Percentiles rank a stretch among this genome's conserved stretches.
Conservation (phyloP, 2,329 filamentous ascomycete species). For the Cladophialophora carrionii region DNA sequence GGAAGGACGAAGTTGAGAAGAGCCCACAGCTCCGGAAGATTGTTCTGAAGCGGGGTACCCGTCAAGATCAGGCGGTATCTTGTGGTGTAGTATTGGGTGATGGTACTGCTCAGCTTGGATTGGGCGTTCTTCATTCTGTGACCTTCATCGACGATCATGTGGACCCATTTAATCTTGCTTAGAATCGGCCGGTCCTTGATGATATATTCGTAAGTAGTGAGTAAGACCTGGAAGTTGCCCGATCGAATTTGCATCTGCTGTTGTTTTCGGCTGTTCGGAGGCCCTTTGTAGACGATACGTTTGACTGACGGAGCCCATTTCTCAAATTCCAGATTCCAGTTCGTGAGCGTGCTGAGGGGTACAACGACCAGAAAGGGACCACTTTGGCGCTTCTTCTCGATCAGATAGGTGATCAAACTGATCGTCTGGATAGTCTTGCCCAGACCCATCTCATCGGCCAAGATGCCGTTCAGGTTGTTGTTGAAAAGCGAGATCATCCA, state of each 20-base stretch:
- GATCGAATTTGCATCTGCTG: slow-evolving; percentile 93
- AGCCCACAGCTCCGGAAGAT: slow-evolving; percentile 92
- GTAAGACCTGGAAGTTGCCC: slow-evolving; percentile 90
- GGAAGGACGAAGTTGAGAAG: slow-evolving; percentile 98
- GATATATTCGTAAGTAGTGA: slow-evolving; percentile 99
- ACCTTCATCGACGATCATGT: slow-evolving; percentile 99
- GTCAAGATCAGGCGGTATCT: slow-evolving; percentile 96
- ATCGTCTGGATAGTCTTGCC: slow-evolving; percentile 99
- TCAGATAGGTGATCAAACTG: slow-evolving; percentile 93
- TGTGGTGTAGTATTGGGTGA: slow-evolving; percentile 92
- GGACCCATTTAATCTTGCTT: slow-evolving; percentile 99
- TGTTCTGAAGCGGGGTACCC: slow-evolving; percentile 96
- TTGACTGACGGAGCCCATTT: slow-evolving; percentile 92
- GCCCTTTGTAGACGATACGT: slow-evolving; percentile 95
- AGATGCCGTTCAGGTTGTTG: slow-evolving; percentile 98
- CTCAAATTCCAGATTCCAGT: slow-evolving; percentile 98
- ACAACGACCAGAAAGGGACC: slow-evolving; percentile 97
- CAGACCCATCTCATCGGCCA: slow-evolving; percentile 99
- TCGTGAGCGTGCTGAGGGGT: slow-evolving; percentile 92
- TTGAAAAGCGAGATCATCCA: slow-evolving; percentile 99
- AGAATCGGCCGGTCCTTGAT: slow-evolving; percentile 96
- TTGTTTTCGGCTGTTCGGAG: slow-evolving; percentile 81
- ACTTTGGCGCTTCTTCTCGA: slow-evolving; percentile 88
- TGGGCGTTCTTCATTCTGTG: slow-evolving; percentile 99
- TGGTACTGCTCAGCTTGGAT: slow-evolving; percentile 92